Conservation (phyloP, 805 yeast genomes). For the Peterozyma toletana region DNA sequence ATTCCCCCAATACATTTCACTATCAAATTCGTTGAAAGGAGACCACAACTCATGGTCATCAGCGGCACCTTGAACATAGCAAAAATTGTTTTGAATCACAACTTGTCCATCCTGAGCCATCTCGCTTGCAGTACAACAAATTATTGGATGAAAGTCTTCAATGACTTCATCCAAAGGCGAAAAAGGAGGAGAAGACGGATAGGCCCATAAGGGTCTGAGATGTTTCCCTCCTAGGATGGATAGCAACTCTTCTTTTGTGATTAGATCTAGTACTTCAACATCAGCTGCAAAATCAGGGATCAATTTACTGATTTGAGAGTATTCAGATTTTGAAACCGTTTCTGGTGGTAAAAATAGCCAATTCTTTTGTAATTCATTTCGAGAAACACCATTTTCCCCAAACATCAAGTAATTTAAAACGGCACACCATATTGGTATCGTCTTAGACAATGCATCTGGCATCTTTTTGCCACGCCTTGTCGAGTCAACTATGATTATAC, state of each 20-base stretch:
- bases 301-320: conserved; percentile 34
- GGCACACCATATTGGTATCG: conserved; percentile 90
- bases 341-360: conserved; percentile 42
- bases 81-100: conserved; percentile 35
- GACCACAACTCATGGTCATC: conserved; percentile 93
- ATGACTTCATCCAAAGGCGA: conserved; percentile 20
- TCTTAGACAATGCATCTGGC: conserved; percentile 84
- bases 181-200: conserved; percentile 43
- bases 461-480: conserved; percentile 78
- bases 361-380: conserved; percentile 11
- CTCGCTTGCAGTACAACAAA: conserved; percentile 57
- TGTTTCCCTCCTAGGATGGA: conserved; percentile 34
- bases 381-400: conserved; percentile 16
- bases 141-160: conserved; percentile 31
- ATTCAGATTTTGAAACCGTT: conserved; percentile 54
- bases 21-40: conserved; percentile 32
- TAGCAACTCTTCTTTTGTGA: conserved; percentile 25
- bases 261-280: conserved; percentile 31
- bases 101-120: conserved; percentile 50
- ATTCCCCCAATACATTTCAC: conserved; percentile 51
- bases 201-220: conserved; percentile 62
- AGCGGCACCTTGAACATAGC: conserved; percentile 88
- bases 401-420: conserved; percentile 54
- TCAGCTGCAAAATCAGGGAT: conserved; percentile 43
- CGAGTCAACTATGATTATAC: conserved; percentile 68